These are phyloP conservation scores for Talaromyces nanjingensis DNA, from an alignment of 495 filamentous ascomycete species.

Conservation along the genomic window DNA sequence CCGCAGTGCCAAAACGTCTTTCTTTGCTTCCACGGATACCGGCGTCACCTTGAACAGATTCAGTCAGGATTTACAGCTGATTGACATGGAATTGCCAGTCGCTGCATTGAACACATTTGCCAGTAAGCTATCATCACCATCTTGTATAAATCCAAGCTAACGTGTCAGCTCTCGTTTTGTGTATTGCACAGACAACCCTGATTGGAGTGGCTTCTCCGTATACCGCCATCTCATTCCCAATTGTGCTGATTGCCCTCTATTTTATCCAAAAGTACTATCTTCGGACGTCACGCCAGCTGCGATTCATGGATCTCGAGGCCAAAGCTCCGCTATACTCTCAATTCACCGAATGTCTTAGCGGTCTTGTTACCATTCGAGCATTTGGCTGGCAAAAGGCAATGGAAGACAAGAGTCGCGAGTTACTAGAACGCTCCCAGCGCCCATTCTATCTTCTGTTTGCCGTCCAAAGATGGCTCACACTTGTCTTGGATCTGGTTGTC, in stretches of 20 bases:
- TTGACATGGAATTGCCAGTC: conserved; percentile 49
- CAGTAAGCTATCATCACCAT: conserved; percentile 18
- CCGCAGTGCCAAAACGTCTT: conserved; percentile 34
- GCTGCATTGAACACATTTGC: conserved; percentile 42
- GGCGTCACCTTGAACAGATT: conserved; percentile 47
- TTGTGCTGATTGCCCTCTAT: conserved; percentile 41
- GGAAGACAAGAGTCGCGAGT: conserved; percentile 48
- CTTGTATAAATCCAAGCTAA: background rate
- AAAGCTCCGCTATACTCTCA: conserved; percentile 64
- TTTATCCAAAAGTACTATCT: conserved; percentile 56
- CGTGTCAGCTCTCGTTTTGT: conserved; percentile 30
- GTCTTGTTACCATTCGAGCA: conserved; percentile 63
- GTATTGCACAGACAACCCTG: conserved; percentile 42
- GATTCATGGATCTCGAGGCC: conserved; percentile 49
- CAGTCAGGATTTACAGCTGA: conserved; percentile 53
- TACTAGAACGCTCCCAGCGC: conserved; percentile 50
- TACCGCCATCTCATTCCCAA: conserved; percentile 43
- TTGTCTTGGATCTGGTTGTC: conserved; percentile 55
- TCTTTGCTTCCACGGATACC: conserved; percentile 40
- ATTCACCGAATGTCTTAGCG: conserved; percentile 58
- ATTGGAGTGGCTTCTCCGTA: conserved; percentile 43
- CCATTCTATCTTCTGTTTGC: conserved; percentile 53
- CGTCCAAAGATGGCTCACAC: conserved; percentile 64
- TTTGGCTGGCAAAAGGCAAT: conserved; percentile 58
- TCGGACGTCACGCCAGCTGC: conserved; percentile 54